A percentile compares a stretch with the other conserved stretches of the same genome.
These are phyloP conservation scores for Lumnitzera racemosa DNA, from an alignment of 345 rosid genomes.

Conservation along the genomic window DNA sequence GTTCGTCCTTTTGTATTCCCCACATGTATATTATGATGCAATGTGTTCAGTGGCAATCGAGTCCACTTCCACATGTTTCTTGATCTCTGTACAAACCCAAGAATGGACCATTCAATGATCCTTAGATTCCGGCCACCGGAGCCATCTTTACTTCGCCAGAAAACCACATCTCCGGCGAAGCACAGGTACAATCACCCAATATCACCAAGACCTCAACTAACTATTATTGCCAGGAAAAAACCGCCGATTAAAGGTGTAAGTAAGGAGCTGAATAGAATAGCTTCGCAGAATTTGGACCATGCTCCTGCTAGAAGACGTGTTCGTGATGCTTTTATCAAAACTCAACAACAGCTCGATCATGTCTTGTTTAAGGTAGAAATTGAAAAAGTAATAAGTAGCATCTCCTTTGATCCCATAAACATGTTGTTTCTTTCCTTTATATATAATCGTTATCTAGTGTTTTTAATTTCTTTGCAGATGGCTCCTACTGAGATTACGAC, in stretches of 20 bases:
- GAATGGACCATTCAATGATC: constrained; percentile 25
- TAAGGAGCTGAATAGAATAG: constrained; percentile 56
- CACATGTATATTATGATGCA: no score
- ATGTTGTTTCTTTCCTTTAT: background rate
- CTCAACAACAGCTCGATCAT: constrained; percentile 76
- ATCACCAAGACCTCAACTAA: background rate
- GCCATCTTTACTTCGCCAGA: constrained; percentile 11
- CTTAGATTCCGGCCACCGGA: constrained; percentile 12
- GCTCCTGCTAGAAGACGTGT: constrained; percentile 64
- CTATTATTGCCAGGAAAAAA: constrained; percentile 14
- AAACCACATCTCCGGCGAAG: constrained; percentile 6
- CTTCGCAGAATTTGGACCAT: constrained; percentile 61
- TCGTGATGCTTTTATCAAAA: constrained; percentile 62
- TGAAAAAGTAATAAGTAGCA: no score
- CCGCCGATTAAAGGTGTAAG: constrained; percentile 47
- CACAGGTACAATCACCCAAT: background rate
- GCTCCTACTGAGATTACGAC: constrained; percentile 74
- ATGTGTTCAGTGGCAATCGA: no score
- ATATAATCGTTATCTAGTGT: constrained; percentile 2
- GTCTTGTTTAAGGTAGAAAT: constrained; percentile 63
- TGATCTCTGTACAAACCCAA: no score
- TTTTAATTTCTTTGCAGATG: constrained; percentile 30
- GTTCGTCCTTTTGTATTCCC: no score
- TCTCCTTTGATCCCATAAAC: background rate
- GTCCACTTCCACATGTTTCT: no score